Evolutionary conservation across 805 yeast genomes (phyloP).

Genomic region (Starmerella apis): DNA sequence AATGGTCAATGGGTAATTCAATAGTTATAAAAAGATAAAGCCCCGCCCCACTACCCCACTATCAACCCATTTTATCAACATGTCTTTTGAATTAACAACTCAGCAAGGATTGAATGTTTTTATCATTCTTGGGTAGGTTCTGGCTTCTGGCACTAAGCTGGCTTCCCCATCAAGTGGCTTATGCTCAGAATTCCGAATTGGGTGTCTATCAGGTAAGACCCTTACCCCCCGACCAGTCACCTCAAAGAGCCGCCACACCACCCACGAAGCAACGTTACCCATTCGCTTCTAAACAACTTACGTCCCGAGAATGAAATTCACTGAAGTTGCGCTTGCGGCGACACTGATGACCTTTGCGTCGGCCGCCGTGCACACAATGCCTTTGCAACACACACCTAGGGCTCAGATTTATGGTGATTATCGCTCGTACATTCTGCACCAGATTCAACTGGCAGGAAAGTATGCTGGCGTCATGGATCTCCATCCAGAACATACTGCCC

Average conservation of each 20-base stretch:
- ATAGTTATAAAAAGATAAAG: too few relatives aligned
- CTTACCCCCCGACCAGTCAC: not conserved
- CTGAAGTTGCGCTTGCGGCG: constrained; percentile 22
- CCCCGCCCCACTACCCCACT: too few relatives aligned
- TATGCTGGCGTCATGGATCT: constrained; percentile 21
- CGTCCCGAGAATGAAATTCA: constrained; percentile 8
- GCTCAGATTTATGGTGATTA: constrained; percentile 21
- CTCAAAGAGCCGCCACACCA: constrained; percentile 3
- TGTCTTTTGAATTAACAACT: too few relatives aligned
- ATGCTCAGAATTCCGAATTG: constrained; percentile 6
- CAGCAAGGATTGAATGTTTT: too few relatives aligned
- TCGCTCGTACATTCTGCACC: constrained; percentile 22
- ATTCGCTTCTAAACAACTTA: not conserved
- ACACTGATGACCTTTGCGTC: constrained; percentile 20
- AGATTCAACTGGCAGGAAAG: constrained; percentile 24
- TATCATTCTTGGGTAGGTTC: too few relatives aligned
- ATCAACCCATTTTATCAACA: too few relatives aligned
- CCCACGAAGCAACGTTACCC: not conserved
- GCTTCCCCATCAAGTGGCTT: not conserved
- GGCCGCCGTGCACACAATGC: constrained; percentile 23
- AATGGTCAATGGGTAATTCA: too few relatives aligned
- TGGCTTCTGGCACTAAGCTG: too few relatives aligned
- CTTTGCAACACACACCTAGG: constrained; percentile 18
- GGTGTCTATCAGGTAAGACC: not conserved
- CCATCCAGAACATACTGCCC: constrained; percentile 11